Percentiles rank a stretch among this genome's conserved stretches.
Conservation (phyloP, 345 rosid species). For the Citrus mangshanensis region DNA sequence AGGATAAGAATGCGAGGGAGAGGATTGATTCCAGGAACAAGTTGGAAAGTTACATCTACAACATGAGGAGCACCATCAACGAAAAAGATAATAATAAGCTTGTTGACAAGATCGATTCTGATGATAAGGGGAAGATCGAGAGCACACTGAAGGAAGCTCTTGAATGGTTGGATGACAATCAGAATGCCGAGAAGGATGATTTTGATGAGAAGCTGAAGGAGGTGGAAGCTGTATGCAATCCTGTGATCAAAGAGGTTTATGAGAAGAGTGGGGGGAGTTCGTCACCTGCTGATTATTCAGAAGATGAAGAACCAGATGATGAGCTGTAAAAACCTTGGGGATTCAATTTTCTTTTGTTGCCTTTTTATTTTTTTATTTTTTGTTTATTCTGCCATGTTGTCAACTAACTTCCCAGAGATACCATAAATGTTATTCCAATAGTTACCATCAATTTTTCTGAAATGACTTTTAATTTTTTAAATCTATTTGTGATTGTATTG, state of each 20-base stretch:
- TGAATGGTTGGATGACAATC: conserved; percentile 59
- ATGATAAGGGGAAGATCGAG: conserved; percentile 53
- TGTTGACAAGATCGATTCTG: conserved; percentile 36
- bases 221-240: conserved; percentile 49
- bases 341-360: neutral
- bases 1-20: conserved; percentile 41
- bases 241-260: conserved; percentile 46
- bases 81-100: conserved; percentile 37
- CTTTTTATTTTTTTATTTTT: too few relatives aligned
- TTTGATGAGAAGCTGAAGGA: conserved; percentile 53
- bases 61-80: conserved; percentile 39
- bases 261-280: conserved; percentile 33
- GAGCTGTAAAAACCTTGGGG: conserved; percentile 32
- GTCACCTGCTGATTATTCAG: conserved; percentile 16
- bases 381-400: too few relatives aligned
- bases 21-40: conserved; percentile 55
- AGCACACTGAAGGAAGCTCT: conserved; percentile 37
- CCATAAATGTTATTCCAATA: too few relatives aligned
- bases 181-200: conserved; percentile 49
- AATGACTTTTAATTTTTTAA: too few relatives aligned
- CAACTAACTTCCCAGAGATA: too few relatives aligned
- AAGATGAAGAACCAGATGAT: conserved; percentile 35
- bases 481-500: too few relatives aligned
- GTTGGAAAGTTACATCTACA: conserved; percentile 46
- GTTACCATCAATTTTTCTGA: too few relatives aligned